These are phyloP conservation scores for Chimonanthus salicifolius DNA, from an alignment of 164 flowering plant genomes.

Conservation along the genomic window DNA sequence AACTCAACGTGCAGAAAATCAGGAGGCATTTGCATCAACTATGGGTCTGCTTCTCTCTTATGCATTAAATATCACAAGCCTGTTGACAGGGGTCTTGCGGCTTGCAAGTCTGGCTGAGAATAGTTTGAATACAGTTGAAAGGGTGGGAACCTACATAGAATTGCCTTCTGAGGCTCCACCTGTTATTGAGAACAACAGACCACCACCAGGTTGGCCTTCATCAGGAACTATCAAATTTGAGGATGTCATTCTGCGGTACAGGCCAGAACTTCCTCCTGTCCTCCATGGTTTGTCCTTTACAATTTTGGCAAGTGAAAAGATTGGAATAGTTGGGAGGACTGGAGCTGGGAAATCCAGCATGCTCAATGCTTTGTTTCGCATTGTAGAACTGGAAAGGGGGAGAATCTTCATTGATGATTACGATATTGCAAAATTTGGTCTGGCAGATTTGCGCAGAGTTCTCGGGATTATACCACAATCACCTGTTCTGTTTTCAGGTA, in stretches of 20 bases:
- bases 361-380: conserved; percentile 91
- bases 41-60: conserved; percentile 99
- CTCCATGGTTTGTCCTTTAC: conserved; percentile 81
- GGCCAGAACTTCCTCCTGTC: conserved; percentile 98
- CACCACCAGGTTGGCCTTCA: conserved; percentile 98
- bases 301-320: conserved; percentile 78
- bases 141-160: conserved; percentile 80
- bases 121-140: conserved; percentile 89
- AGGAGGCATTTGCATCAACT: conserved; percentile 88
- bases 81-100: conserved; percentile 77
- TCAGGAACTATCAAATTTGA: conserved; percentile 78
- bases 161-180: conserved; percentile 89
- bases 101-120: conserved; percentile 95
- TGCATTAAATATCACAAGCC: conserved; percentile 81
- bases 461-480: conserved; percentile 97
- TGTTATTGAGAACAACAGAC: conserved; percentile 69
- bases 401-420: conserved; percentile 76
- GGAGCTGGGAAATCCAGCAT: conserved; percentile 99
- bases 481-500: conserved; percentile 99
- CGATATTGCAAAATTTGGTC: conserved; percentile 77
- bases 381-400: conserved; percentile 91
- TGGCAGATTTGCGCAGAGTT: conserved; percentile 79
- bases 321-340: conserved; percentile 96
- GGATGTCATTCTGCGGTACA: conserved; percentile 82
- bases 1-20: conserved; percentile 82